Evolutionary conservation across 768 basidiomycete species (phyloP), one percentile per base, ranked within the genome.

Genomic region (Leccinellum luteum): DNA sequence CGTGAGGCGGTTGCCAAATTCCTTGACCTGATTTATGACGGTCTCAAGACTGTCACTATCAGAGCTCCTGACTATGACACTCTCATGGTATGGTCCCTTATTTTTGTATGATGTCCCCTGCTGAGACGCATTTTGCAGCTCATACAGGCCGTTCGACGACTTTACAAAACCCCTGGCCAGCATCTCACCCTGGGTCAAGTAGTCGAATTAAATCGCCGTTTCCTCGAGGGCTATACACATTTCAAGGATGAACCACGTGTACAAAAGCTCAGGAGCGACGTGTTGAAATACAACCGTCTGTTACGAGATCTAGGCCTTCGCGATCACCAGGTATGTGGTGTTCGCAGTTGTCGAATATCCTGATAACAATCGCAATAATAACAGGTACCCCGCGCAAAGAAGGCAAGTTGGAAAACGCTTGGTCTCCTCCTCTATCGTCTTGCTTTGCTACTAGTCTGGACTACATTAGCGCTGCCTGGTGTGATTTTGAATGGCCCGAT

Each of bases 21-120:
- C 62, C 78, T 99, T 61, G 89, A 98, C 63, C 76, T 97, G 55
- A 87, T 97, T 52, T 97, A 96, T 65, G 91, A 98, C 65, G 90
- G 84, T 23, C 76, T 99, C 64, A 95, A 98, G 76, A 95, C 94
- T 0, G 97, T 99, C 41, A 99, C 97, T 0, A 83, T 98, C 54
- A 81, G 95, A 56, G 93, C 94, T 17, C 94, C 96, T 3, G 97
- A 99, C 71, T 98, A 92, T 70, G 97, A 99, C 64, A 98, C 96
- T 2, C 80, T 99, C 51, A 97, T 98, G 94, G 97, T 92, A 63
- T 55, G 83, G 70, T n/a, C 35, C 19, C 49, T 55, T 17, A 7
- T 38, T 54, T 48, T 27, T 45, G 13, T 23, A 7, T 60, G 32
- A 10, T n/a, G 35, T 49, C 48, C n/a, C n/a, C 38, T 47, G 34